These are phyloP conservation scores for Botrytis aclada DNA, from an alignment of 2,329 filamentous ascomycete genomes.

Conservation along the genomic window DNA sequence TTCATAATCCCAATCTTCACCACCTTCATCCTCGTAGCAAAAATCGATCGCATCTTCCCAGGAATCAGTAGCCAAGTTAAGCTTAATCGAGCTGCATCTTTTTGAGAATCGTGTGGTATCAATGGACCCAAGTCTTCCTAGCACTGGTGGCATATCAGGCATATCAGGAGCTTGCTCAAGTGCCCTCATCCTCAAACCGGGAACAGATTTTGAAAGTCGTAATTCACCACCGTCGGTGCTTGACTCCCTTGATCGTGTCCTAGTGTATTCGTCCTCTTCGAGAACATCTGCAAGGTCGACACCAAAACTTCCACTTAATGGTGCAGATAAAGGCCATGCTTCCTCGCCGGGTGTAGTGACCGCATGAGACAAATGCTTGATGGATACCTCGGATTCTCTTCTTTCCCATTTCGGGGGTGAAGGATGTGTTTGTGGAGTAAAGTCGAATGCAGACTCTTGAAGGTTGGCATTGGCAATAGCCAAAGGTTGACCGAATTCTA, in stretches of 20 bases:
- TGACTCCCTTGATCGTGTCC: conserved; percentile 32
- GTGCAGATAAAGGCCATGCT: conserved; percentile 44
- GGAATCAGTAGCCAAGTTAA: conserved; percentile 37
- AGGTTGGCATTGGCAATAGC: conserved; percentile 39
- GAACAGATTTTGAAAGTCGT: conserved; percentile 34
- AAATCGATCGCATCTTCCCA: conserved; percentile 72
- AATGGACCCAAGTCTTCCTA: conserved; percentile 5
- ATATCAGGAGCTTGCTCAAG: conserved; percentile 17
- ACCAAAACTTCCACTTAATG: conserved; percentile 27
- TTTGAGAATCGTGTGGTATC: conserved; percentile 1
- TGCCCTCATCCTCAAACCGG: conserved; percentile 39
- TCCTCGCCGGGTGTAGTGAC: conserved; percentile 45
- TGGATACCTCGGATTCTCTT: conserved; percentile 32
- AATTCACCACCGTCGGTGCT: conserved; percentile 30
- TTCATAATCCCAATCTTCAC: conserved; percentile 64
- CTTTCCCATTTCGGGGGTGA: conserved; percentile 33
- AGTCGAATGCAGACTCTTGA: conserved; percentile 44
- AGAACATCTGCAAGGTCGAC: conserved; percentile 55
- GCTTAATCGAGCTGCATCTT: neutral
- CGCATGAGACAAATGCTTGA: conserved; percentile 39
- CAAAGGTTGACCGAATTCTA: conserved; percentile 46
- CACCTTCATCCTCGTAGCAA: conserved; percentile 66
- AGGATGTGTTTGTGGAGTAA: conserved; percentile 24
- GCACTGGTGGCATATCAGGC: conserved; percentile 11
- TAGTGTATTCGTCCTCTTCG: conserved; percentile 51